Evolutionary conservation across 805 yeast genomes (phyloP).

Genomic region (Yamadazyma phyllophila): DNA sequence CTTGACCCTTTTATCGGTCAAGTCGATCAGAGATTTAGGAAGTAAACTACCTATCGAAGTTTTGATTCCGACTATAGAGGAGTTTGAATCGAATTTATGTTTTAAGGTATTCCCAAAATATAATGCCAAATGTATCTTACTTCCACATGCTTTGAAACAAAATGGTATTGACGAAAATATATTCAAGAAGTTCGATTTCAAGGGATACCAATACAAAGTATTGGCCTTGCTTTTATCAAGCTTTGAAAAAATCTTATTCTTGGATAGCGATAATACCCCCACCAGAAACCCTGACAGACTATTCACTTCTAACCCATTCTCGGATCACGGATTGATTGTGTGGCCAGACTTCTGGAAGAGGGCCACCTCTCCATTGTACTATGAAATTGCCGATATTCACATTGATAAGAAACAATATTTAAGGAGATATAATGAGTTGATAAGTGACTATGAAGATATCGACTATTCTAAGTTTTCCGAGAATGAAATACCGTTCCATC

Average conservation of each 20-base stretch:
- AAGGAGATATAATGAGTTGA: constrained; percentile 32
- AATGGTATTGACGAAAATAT: constrained; percentile 16
- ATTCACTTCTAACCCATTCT: constrained; percentile 58
- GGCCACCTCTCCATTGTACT: constrained; percentile 71
- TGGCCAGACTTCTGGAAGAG: constrained; percentile 94
- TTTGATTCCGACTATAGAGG: constrained; percentile 66
- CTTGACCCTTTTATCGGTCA: constrained; percentile 63
- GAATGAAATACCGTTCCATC: constrained; percentile 28
- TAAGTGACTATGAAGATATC: constrained; percentile 10
- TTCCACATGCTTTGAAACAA: constrained; percentile 28
- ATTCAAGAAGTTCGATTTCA: constrained; percentile 34
- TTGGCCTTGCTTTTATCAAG: constrained; percentile 43
- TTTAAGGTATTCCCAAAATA: constrained; percentile 36
- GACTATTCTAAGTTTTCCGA: constrained; percentile 11
- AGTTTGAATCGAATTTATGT: constrained; percentile 65
- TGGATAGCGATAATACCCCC: constrained; percentile 79
- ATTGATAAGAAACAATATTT: constrained; percentile 26
- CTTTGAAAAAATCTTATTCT: constrained; percentile 65
- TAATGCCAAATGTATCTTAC: constrained; percentile 37
- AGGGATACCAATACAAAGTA: constrained; percentile 44
- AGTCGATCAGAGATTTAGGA: constrained; percentile 63
- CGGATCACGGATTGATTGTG: constrained; percentile 50
- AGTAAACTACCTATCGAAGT: constrained; percentile 78
- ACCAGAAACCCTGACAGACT: constrained; percentile 60
- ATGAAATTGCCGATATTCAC: constrained; percentile 60